phyloP scores from a whole-genome alignment of 1,139 yeast species.

The Lodderomyces orthopsilosis region DNA sequence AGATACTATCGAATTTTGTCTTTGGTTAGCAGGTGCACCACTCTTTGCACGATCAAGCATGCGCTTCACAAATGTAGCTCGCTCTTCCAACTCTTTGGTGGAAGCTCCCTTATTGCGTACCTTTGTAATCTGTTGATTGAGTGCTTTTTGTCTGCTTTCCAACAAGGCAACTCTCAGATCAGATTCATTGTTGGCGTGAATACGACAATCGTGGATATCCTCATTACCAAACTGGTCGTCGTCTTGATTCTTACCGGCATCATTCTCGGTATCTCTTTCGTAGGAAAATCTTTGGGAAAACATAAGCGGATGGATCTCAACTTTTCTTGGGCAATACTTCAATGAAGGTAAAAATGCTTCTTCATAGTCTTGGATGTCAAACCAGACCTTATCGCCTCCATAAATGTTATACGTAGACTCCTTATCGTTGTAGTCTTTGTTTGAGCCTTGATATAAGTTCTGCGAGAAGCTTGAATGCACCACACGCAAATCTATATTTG shows the following conservation, averaged over 20 bases:
- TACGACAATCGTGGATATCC: conserved; percentile 31
- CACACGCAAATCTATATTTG: conserved; percentile 41
- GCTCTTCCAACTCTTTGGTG: conserved; percentile 15
- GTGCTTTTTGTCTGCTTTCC: conserved; percentile 26
- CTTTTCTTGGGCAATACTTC: conserved; percentile 19
- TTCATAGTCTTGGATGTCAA: conserved; percentile 41
- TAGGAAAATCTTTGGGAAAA: conserved; percentile 39
- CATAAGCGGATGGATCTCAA: conserved; percentile 33
- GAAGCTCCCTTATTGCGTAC: conserved; percentile 15
- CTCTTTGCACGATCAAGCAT: conserved; percentile 18
- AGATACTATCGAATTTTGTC: conserved; percentile 10
- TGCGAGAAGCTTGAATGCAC: conserved; percentile 31
- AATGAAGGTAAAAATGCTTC: conserved; percentile 37
- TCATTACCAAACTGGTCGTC: conserved; percentile 26
- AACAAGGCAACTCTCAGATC: conserved; percentile 30
- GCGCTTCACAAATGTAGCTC: conserved; percentile 24
- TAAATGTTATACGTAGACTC: conserved; percentile 24
- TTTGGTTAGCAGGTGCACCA: conserved; percentile 8
- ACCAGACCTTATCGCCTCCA: conserved; percentile 40
- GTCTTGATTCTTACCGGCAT: conserved; percentile 16
- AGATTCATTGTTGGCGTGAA: conserved; percentile 25
- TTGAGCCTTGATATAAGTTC: conserved; percentile 22
- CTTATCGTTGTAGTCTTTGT: conserved; percentile 7
- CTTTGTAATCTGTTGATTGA: conserved; percentile 20
- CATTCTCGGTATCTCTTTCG: conserved; percentile 31